Evolutionary conservation across 2,329 filamentous ascomycete species (phyloP), one percentile per base, ranked within the genome.

Genomic region (Penicillium sp.): DNA sequence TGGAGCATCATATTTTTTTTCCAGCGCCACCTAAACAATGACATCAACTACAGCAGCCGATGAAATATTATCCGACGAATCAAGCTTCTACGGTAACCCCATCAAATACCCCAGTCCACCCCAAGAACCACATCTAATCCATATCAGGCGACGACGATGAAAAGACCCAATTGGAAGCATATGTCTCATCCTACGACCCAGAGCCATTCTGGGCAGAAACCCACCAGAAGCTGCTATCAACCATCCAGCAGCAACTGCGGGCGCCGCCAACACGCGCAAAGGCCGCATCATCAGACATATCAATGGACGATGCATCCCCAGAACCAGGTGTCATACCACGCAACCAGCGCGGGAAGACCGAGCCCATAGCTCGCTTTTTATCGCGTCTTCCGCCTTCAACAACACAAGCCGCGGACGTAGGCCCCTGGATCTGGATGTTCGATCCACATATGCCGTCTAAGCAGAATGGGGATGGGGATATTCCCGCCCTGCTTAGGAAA

Each of bases 361-460:
- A 92, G 68, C 82, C 82, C 0, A 75, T 89, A 1, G 73, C 83
- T 8, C 80, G 82, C 1, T 95, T 96, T 65, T 73, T 94, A 2
- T 58, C 75, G 9, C 85, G 90, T 9, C 78, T 92, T 0, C 87
- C 88, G 0, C 89, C 91, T 0, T 81, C 82, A 4, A 87, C 82
- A 1, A 89, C 86, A 1, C 72, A 78, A 2, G 70, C 75, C 4
- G 73, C 71, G 1, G 66, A 66, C 0, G 64, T 75, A 0, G 78
- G 81, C 3, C 82, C 82, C 0, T 94, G 90, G 88, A 90, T 96
- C 47, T 91, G 83, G 77, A 83, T 89, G 41, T 82, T 81, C 51
- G 91, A 91, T 70, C 88, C 87, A 0, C 63, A 67, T 23, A 50
- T 72, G 73, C 5, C 73, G 73, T 16, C 61, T 68, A 44, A 77